Percentiles rank a stretch among this genome's conserved stretches.
Conservation (phyloP, 108 stramenopile species). For the Conticribra weissflogii region DNA sequence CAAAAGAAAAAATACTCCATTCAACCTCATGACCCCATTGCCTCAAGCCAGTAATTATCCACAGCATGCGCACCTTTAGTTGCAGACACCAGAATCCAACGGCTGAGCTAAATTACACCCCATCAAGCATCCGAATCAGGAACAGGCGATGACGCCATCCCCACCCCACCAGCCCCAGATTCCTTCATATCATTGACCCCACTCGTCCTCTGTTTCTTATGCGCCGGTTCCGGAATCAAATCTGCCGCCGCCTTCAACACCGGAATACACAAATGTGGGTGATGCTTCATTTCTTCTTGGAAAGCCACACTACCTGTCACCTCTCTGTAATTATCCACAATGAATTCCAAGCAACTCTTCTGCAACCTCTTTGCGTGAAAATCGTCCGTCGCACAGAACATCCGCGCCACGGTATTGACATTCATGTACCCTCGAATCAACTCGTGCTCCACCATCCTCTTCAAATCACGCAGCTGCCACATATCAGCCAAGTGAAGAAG, state of each 20-base stretch:
- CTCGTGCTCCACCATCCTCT: constrained; percentile 87
- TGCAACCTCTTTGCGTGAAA: constrained; percentile 81
- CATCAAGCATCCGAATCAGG: constrained; percentile 38
- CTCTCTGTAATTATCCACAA: constrained; percentile 88
- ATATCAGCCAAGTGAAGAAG: constrained; percentile 82
- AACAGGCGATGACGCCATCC: constrained; percentile 44
- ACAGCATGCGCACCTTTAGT: no score
- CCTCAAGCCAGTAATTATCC: no score
- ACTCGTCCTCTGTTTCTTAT: constrained; percentile 83
- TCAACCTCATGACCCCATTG: no score
- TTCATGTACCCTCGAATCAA: constrained; percentile 83
- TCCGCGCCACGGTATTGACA: constrained; percentile 80
- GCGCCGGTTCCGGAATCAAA: constrained; percentile 85
- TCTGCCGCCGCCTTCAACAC: constrained; percentile 92
- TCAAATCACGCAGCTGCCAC: constrained; percentile 90
- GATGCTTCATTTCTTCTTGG: constrained; percentile 91
- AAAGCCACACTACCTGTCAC: constrained; percentile 79
- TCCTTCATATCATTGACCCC: constrained; percentile 64
- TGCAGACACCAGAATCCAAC: no score
- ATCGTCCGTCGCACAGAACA: constrained; percentile 91
- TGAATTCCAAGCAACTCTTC: constrained; percentile 87
- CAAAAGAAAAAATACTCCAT: no score
- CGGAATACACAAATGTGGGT: constrained; percentile 89
- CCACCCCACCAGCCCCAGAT: constrained; percentile 60
- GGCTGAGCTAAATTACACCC: background rate